These are phyloP conservation scores for Talaromyces atroroseus DNA, from an alignment of 2,329 filamentous ascomycete species.

Conservation along the genomic window DNA sequence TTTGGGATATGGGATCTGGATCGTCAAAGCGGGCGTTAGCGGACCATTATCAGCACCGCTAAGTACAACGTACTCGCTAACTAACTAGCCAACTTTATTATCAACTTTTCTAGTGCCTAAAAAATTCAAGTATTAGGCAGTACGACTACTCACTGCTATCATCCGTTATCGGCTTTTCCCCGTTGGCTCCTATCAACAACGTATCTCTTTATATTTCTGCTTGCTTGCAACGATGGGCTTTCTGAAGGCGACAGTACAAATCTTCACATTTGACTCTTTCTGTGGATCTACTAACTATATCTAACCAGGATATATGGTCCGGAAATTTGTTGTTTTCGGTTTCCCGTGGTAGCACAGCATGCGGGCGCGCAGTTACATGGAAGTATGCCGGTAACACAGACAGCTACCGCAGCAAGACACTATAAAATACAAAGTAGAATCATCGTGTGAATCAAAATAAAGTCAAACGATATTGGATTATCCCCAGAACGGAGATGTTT, in stretches of 20 bases:
- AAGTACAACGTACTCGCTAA: background rate
- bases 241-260: background rate
- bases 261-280: background rate
- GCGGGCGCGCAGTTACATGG: too few species aligned
- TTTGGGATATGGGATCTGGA: constrained; percentile 22
- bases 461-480: too few species aligned
- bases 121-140: background rate
- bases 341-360: too few species aligned
- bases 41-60: background rate
- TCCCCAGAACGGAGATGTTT: too few species aligned
- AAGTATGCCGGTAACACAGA: too few species aligned
- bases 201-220: background rate
- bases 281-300: background rate
- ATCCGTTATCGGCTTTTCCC: constrained; percentile 17
- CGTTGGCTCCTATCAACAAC: constrained; percentile 5
- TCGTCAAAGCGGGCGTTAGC: constrained; percentile 11
- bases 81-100: background rate
- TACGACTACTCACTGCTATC: constrained; percentile 7
- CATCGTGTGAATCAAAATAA: too few species aligned
- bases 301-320: background rate
- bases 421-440: too few species aligned
- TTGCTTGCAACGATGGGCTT: background rate
- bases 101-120: constrained; percentile 8
- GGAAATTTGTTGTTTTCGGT: too few species aligned
- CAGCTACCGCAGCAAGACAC: too few species aligned